Base-by-base conservation (phyloP, 1,284 basidiomycete genomes). In the Boletus austroedulis region DNA sequence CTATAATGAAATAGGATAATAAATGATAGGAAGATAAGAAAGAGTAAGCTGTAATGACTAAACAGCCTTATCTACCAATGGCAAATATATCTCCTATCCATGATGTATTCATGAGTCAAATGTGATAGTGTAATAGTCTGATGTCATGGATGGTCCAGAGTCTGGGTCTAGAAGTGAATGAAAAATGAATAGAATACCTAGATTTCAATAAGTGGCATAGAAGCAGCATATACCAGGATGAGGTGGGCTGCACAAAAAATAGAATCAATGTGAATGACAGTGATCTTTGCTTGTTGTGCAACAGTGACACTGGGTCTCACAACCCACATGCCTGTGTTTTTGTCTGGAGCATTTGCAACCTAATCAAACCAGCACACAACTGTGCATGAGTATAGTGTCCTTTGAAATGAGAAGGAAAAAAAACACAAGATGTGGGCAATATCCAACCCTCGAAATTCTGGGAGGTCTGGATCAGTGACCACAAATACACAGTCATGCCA, bases 311-410 rank as follows among this genome's bases (percentile, higher is more conserved):
- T 45, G 14, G 56, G 45, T 17, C 45, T 34, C 7, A 62, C 56
- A 2, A 49, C 21, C 54, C 56, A 63, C 60, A 63, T 62, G 12
- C 62, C 55, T 4, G 52, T 63, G 52, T 56, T 36, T 1, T 50
- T 36, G 31, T 46, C 10, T 6, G 40, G 55, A 5, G 26, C 29
- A 21, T 62, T 28, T n/a, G n/a, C n/a, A n/a, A 6, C 28, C 36
- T 0, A 53, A 26, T 57, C 36, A 47, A 62, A 63, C 57, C 61
- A 63, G 12, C 26, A n/a, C 12, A 63, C 34, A n/a, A 62, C 31
- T 3, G 55, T 53, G 32, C 61, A 63, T 4, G 44, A 36, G 36
- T 62, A 62, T 4, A 46, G 17, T 7, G 14, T 23, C 1, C 29
- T 48, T 32, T 45, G 36, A 23, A 51, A 62, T 24, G 34, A 50